These are phyloP conservation scores for Ambrosia trifida DNA, from an alignment of 129 eudicot species.

Conservation along the genomic window DNA sequence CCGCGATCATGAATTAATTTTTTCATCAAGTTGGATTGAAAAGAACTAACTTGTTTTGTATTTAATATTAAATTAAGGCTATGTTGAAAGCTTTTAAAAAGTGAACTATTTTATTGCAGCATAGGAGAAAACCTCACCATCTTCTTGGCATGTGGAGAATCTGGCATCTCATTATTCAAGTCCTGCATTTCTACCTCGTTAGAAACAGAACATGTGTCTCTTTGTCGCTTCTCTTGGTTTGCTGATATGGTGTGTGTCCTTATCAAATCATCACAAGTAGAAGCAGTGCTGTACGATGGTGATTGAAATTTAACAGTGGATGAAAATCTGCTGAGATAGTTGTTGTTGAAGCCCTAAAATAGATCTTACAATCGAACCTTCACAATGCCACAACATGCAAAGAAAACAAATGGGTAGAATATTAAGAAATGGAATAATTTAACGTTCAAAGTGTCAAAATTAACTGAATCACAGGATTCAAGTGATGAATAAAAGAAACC, in stretches of 20 bases:
- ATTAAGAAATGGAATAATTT: no score
- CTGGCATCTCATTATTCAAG: constrained; percentile 33
- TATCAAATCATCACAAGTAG: constrained; percentile 32
- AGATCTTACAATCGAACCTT: no score
- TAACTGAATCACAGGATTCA: no score
- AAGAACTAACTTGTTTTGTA: background rate
- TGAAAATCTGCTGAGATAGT: no score
- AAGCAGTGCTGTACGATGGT: no score
- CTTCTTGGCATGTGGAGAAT: constrained; percentile 63
- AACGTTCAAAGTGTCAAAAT: no score
- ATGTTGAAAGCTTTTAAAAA: background rate
- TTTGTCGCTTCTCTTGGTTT: constrained; percentile 75
- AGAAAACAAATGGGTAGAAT: no score
- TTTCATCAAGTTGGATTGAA: background rate
- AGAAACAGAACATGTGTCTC: constrained; percentile 53
- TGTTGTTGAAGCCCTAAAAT: no score
- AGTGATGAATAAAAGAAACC: no score
- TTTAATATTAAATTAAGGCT: background rate
- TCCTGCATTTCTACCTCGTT: constrained; percentile 62
- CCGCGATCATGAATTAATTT: constrained; percentile 35
- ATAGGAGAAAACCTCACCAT: constrained; percentile 52
- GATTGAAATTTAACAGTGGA: no score
- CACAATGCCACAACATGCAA: no score
- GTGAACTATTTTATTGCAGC: background rate
- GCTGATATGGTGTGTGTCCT: constrained; percentile 34